Evolutionary conservation across 768 basidiomycete species (phyloP), one percentile per base, ranked within the genome.

Genomic region (Hypholoma fasciculare): DNA sequence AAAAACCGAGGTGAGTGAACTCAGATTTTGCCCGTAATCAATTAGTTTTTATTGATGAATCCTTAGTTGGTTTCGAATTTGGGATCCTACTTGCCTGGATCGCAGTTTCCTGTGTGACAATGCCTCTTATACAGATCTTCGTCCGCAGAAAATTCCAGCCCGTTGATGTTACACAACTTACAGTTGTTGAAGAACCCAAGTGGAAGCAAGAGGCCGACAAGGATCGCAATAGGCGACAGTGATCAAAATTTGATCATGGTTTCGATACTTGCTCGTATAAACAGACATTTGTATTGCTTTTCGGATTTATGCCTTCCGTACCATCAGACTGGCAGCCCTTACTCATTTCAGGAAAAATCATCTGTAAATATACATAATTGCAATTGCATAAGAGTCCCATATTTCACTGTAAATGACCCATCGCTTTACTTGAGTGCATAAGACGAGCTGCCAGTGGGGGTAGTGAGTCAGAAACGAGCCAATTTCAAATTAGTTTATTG

Each of bases 11-110:
- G 85, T 85, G 50, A 19, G 80, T 72, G n/a, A 16, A 12, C 26
- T 27, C 13, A 39, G 23, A 48, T 43, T 38, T 30, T 9, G 0
- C 3, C 20, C 4, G 2, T 27, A 14, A 3, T 54, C 38, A 36
- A 37, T 0, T 17, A 23, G 23, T 40, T 13, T 53, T 11, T 27
- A 12, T 13, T 20, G 9, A 30, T 26, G 26, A 19, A 26, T 17
- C 1, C 23, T 23, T 52, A 85, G 85, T 86, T 26, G 85, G 83
- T 4, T 61, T 84, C 50, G 83, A 85, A 58, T 85, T 86, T 61
- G 86, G 81, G 7, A 70, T 87, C 2, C 72, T 83, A 38, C 66
- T 87, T 57, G 80, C 60, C 1, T 86, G 85, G 85, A 72, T 81
- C 13, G 67, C 63, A 1, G 59, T 64, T 27, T 67, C 63, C 1